Conservation (phyloP, 345 rosid species). For the Schrenkiella parvula region DNA sequence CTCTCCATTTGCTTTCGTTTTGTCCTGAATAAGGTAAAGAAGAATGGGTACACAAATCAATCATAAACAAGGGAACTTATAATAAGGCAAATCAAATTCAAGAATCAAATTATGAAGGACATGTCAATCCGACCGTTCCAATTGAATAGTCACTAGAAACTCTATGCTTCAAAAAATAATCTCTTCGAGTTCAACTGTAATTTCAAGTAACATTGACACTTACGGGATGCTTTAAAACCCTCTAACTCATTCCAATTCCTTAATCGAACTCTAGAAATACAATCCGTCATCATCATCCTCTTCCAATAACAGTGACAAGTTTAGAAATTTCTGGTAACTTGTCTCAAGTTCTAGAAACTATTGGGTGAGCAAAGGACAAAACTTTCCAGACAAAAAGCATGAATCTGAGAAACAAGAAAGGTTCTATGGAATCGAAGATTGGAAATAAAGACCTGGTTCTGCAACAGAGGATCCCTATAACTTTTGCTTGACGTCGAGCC, state of each 20-base stretch:
- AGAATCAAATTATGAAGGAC: neutral
- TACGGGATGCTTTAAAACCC: neutral
- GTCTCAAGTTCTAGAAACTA: neutral
- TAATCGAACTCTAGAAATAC: neutral
- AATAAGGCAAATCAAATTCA: neutral
- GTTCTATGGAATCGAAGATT: neutral
- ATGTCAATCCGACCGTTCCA: neutral
- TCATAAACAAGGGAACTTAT: neutral
- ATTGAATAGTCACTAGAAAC: neutral
- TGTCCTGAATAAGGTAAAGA: conserved; percentile 27
- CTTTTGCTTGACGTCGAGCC: conserved; percentile 50
- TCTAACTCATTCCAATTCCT: neutral
- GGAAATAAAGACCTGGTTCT: conserved; percentile 40
- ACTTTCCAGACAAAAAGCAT: neutral
- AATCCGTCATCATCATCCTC: neutral
- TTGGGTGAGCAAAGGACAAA: neutral
- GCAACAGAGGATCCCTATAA: conserved; percentile 52
- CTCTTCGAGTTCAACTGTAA: neutral
- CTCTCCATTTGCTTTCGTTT: conserved; percentile 41
- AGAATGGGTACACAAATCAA: neutral
- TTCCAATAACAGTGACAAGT: neutral
- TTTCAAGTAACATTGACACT: neutral
- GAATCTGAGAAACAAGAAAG: neutral
- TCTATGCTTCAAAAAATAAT: neutral
- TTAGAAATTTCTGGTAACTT: neutral